phyloP scores from a whole-genome alignment of 345 rosid species.

The Syzygium grande region DNA sequence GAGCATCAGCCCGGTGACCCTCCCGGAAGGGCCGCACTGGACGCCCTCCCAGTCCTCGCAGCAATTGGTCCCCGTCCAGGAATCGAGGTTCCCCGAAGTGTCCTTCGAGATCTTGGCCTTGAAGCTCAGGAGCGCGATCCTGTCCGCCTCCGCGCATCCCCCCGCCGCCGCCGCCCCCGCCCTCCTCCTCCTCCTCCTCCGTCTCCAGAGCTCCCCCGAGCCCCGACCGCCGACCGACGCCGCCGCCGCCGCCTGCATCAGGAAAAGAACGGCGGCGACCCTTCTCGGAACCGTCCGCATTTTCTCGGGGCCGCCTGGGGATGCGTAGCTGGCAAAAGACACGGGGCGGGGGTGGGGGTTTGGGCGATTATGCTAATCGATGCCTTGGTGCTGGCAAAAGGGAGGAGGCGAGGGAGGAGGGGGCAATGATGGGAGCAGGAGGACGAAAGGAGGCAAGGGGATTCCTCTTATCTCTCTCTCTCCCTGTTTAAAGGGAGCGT shows the following conservation, averaged over 20 bases:
- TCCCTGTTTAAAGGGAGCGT: too few relatives aligned
- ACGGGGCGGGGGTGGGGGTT: not conserved
- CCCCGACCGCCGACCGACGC: not conserved
- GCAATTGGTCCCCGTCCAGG: conserved; percentile 77
- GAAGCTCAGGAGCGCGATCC: conserved; percentile 66
- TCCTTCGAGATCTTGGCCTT: conserved; percentile 63
- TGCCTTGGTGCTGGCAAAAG: not conserved
- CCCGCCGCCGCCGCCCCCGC: conserved; percentile 4
- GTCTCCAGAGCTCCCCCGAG: not conserved
- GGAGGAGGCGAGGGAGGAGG: conserved; percentile 73
- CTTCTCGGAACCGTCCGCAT: conserved; percentile 49
- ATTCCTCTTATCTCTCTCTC: too few relatives aligned
- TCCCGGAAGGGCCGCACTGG: conserved; percentile 61
- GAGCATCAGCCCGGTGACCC: conserved; percentile 50
- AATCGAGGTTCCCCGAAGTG: conserved; percentile 51
- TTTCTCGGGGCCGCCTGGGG: conserved; percentile 5
- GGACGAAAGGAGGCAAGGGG: too few relatives aligned
- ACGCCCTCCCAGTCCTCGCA: conserved; percentile 92
- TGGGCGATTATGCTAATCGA: not conserved
- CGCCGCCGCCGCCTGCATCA: conserved; percentile 13
- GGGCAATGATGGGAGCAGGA: conserved; percentile 41
- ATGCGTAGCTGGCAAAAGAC: too few relatives aligned
- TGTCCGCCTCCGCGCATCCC: conserved; percentile 58
- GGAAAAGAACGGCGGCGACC: conserved; percentile 44
- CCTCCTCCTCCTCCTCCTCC: not conserved